Base-by-base conservation (phyloP, 352 stramenopile genomes). In the Phytopythium kandeliae region DNA sequence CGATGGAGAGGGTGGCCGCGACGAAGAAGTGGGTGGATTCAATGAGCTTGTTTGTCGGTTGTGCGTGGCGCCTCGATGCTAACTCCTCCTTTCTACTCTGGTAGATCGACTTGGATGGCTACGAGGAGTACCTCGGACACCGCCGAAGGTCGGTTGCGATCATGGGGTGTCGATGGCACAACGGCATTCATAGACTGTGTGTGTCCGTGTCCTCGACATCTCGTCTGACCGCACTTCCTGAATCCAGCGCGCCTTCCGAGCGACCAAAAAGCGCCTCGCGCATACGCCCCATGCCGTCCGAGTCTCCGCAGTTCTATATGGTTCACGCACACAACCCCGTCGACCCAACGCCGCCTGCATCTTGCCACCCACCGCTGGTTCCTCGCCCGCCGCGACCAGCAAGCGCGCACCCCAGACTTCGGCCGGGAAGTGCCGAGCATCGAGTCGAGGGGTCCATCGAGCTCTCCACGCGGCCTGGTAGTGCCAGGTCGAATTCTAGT, bases 81-180 rank as follows among this genome's bases (percentile, higher is more conserved):
- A 15, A 22, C 33, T 43, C 56, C 13, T 8, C 10, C 13, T 54
- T n/a, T 35, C 15, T 34, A n/a, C 10, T 16, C 19, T 41, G 2
- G 15, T 33, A 87, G 76, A 66, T 87, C 35, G 66, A 87, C 35
- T 62, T 87, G 25, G 76, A 87, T 33, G 65, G 63, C 41, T 85
- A 85, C 26, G 76, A 87, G 48, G 65, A 70, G 16, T 87, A 85
- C 46, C 62, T 81, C 13, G 52, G 64, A 15, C 69, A 74, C 11
- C 68, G 85, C 28, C 69, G 71, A 64, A 65, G 60, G 75, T 85
- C 43, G 49, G 51, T 33, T 4, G 28, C 31, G 24, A 19, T 37
- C 31, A 35, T 19, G 2, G 6, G 31, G 28, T 9, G 28, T 31
- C 28, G n/a, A 2, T 19, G 12, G 1, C 24, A 37, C 38, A 13